phyloP scores from a whole-genome alignment of 352 stramenopile species.

The Globisporangium mamillatum region DNA sequence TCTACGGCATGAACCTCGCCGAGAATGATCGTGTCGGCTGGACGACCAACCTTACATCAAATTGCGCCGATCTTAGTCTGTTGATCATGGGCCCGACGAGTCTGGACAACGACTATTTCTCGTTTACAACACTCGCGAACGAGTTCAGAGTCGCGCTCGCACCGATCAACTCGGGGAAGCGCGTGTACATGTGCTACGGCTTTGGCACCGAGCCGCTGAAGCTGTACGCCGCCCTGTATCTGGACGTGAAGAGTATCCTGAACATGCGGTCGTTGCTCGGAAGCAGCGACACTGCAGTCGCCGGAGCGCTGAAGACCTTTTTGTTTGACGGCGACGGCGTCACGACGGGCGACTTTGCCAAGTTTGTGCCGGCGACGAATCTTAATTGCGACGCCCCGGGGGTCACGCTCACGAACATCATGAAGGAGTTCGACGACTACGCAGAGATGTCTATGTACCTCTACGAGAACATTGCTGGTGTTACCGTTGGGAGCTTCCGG shows the following conservation, averaged over 20 bases:
- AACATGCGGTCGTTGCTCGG: constrained; percentile 47
- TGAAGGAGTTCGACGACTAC: constrained; percentile 65
- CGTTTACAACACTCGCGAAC: constrained; percentile 28
- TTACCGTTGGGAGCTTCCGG: constrained; percentile 49
- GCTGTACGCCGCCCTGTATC: constrained; percentile 38
- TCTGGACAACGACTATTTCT: constrained; percentile 46
- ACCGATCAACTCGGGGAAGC: constrained; percentile 45
- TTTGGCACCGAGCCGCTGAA: constrained; percentile 57
- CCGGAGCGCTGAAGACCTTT: constrained; percentile 53
- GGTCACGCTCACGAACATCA: constrained; percentile 45
- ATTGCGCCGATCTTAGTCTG: constrained; percentile 39
- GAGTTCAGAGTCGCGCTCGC: constrained; percentile 40
- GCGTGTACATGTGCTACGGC: constrained; percentile 63
- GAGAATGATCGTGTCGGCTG: constrained; percentile 48
- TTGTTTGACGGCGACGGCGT: constrained; percentile 65
- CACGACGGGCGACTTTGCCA: constrained; percentile 49
- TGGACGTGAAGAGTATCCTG: constrained; percentile 61
- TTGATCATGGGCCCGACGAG: constrained; percentile 26
- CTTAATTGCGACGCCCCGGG: constrained; percentile 37
- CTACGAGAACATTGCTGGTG: constrained; percentile 43
- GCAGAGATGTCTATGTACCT: constrained; percentile 68
- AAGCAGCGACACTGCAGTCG: constrained; percentile 38
- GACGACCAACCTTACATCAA: constrained; percentile 27
- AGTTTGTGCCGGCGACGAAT: constrained; percentile 42
- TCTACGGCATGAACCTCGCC: constrained; percentile 48